Conservation (phyloP, 1,284 basidiomycete genomes). For the Sporisorium sorghi region DNA sequence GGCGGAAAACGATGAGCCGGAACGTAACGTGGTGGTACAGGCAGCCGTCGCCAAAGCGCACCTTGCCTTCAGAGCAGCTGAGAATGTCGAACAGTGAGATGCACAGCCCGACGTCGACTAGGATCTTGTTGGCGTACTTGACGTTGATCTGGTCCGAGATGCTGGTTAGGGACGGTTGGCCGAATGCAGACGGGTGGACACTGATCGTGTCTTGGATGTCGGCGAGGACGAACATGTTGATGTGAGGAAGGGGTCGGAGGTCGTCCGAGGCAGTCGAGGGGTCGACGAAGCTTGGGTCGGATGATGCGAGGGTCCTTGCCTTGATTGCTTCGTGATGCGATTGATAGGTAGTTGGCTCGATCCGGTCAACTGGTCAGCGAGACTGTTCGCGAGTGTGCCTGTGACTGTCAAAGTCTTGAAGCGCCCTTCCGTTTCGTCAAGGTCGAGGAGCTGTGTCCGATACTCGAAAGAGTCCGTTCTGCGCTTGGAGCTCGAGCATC, state of each 20-base stretch:
- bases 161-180: constrained; percentile 77
- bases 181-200: constrained; percentile 81
- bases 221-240: constrained; percentile 58
- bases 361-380: not conserved
- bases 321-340: too few species aligned
- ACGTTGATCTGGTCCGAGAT: constrained; percentile 84
- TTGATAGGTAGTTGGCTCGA: not conserved
- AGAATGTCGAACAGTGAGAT: constrained; percentile 88
- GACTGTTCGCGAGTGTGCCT: not conserved
- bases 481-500: not conserved
- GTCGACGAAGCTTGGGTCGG: not conserved
- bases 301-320: not conserved
- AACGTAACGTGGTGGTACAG: constrained; percentile 96
- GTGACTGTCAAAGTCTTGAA: not conserved
- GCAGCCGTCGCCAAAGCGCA: constrained; percentile 92
- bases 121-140: constrained; percentile 91
- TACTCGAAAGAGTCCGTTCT: not conserved
- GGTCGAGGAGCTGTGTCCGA: not conserved
- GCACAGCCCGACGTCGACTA: constrained; percentile 91
- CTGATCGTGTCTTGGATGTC: constrained; percentile 78
- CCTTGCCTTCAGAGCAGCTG: constrained; percentile 87
- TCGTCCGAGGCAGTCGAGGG: not conserved
- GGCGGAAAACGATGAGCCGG: constrained; percentile 88
- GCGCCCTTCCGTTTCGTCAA: not conserved
- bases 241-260: not conserved